These are phyloP conservation scores for Phoenix dactylifera DNA, from an alignment of 176 grass and related monocot genomes.

Conservation along the genomic window DNA sequence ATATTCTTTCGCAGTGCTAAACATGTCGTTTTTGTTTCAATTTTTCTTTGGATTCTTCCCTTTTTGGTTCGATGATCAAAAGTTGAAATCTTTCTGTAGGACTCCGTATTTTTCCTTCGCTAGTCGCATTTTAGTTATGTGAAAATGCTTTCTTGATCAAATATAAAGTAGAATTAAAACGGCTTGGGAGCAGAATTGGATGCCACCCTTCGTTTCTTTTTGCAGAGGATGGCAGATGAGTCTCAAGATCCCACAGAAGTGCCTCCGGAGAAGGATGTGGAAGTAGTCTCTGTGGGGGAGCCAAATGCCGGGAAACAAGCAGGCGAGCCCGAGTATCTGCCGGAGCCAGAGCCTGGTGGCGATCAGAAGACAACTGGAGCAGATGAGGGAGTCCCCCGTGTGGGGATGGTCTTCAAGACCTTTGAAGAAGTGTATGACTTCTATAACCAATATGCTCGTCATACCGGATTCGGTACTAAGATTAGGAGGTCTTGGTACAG, in stretches of 20 bases:
- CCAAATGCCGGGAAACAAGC: not conserved
- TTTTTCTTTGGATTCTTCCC: too few relatives aligned
- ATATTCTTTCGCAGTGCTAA: too few relatives aligned
- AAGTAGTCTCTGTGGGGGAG: not conserved
- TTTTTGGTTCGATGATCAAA: too few relatives aligned
- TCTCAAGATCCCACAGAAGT: not conserved
- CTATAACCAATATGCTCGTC: slow-evolving; percentile 10
- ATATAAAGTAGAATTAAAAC: not conserved
- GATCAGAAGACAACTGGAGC: not conserved
- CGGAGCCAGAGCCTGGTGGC: not conserved
- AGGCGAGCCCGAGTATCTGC: not conserved
- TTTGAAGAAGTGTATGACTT: slow-evolving; percentile 9
- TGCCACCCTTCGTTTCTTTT: not conserved
- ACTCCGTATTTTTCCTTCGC: not conserved
- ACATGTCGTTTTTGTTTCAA: too few relatives aligned
- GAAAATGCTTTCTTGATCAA: slow-evolving; percentile 1
- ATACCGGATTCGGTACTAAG: slow-evolving; percentile 2
- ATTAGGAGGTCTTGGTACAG: slow-evolving; percentile 12
- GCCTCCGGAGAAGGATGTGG: not conserved
- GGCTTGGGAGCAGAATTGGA: not conserved
- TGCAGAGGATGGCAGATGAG: slow-evolving; percentile 2
- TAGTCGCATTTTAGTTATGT: not conserved
- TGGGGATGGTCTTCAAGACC: slow-evolving; percentile 2
- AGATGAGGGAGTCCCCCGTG: not conserved
- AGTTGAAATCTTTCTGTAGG: not conserved